A percentile compares a stretch with the other conserved stretches of the same genome.
phyloP scores from a whole-genome alignment of 352 stramenopile species.

The Phytophthora citricola region DNA sequence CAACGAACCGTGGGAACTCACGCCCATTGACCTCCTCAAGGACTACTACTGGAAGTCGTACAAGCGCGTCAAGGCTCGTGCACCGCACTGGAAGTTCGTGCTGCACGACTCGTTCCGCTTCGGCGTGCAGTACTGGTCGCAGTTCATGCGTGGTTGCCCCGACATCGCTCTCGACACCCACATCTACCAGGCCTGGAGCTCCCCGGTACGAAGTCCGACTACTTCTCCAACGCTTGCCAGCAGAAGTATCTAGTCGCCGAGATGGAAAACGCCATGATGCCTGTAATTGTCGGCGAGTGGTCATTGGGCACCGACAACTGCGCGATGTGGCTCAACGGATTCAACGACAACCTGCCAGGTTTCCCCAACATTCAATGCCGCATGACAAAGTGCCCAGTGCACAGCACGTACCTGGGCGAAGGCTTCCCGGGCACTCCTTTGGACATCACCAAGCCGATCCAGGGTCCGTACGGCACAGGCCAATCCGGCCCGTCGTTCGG shows the following conservation, averaged over 20 bases:
- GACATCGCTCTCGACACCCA: conserved; percentile 96
- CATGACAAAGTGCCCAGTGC: conserved; percentile 79
- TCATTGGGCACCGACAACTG: conserved; percentile 89
- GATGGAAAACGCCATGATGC: conserved; percentile 94
- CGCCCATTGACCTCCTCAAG: conserved; percentile 92
- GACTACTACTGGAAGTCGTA: conserved; percentile 98
- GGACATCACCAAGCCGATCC: conserved; percentile 86
- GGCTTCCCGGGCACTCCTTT: conserved; percentile 91
- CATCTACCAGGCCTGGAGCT: conserved; percentile 94
- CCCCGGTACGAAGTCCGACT: conserved; percentile 72
- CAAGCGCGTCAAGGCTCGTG: conserved; percentile 92
- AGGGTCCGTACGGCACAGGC: conserved; percentile 83
- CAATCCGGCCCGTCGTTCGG: conserved; percentile 89
- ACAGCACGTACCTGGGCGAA: conserved; percentile 89
- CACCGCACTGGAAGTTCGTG: conserved; percentile 96
- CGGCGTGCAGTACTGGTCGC: conserved; percentile 65
- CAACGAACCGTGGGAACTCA: conserved; percentile 97
- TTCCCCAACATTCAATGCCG: conserved; percentile 93
- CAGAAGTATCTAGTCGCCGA: conserved; percentile 88
- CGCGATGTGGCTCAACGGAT: conserved; percentile 87
- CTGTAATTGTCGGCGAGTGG: conserved; percentile 96
- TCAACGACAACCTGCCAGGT: conserved; percentile 41
- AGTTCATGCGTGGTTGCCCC: conserved; percentile 85
- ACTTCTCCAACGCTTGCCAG: conserved; percentile 91
- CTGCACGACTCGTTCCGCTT: conserved; percentile 97